Evolutionary conservation across 768 basidiomycete genomes (phyloP).

Genomic region (Rhizopogon sp.): DNA sequence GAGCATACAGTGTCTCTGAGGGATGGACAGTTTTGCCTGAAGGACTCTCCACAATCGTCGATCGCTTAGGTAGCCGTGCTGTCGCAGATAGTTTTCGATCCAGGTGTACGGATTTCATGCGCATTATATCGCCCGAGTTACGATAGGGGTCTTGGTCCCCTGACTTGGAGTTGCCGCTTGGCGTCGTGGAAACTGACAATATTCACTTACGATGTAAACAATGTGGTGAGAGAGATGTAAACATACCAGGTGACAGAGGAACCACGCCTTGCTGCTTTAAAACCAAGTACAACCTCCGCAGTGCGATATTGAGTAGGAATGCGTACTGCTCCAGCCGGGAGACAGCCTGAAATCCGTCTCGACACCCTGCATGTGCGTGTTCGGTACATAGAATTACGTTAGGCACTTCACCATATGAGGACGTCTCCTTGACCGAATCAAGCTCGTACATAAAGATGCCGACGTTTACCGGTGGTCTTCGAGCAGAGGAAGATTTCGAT

Average conservation of each 20-base stretch:
- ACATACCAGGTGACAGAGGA: conserved; percentile 69
- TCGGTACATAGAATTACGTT: conserved; percentile 72
- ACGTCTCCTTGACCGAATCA: conserved; percentile 61
- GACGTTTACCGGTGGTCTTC: conserved; percentile 79
- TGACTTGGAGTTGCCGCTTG: conserved; percentile 25
- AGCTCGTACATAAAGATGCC: conserved; percentile 72
- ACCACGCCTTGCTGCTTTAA: conserved; percentile 88
- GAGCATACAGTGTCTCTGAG: conserved; percentile 48
- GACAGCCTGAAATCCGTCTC: conserved; percentile 82
- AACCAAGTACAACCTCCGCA: conserved; percentile 83
- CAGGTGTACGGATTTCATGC: conserved; percentile 90
- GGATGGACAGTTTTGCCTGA: conserved; percentile 81
- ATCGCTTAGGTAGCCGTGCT: conserved; percentile 86
- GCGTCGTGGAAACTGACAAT: conserved; percentile 24
- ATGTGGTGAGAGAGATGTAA: conserved; percentile 1
- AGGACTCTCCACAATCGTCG: conserved; percentile 94
- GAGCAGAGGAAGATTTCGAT: conserved; percentile 58
- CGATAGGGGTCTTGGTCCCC: conserved; percentile 73
- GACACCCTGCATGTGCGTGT: conserved; percentile 65
- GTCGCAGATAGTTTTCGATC: conserved; percentile 95
- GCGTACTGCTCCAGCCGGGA: conserved; percentile 97
- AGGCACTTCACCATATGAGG: conserved; percentile 70
- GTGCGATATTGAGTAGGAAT: conserved; percentile 92
- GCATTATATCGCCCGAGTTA: conserved; percentile 86
- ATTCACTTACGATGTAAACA: conserved; percentile 7